A percentile compares a stretch with the other conserved stretches of the same genome.
These are phyloP conservation scores for Xylaria sp. DNA, from an alignment of 2,329 filamentous ascomycete species.

Conservation along the genomic window DNA sequence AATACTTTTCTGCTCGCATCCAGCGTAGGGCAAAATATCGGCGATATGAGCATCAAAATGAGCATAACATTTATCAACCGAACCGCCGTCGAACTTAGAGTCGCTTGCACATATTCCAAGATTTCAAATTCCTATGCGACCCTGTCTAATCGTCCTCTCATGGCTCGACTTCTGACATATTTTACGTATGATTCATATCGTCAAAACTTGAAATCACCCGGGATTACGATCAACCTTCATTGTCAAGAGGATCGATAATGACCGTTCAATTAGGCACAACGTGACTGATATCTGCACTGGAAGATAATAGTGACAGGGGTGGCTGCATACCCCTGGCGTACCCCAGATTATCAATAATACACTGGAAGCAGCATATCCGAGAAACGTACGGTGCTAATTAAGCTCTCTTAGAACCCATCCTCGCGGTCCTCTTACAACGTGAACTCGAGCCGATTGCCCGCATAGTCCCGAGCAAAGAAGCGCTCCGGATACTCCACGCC, in stretches of 20 bases:
- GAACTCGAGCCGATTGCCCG: conserved; percentile 65
- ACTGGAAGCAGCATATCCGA: background rate
- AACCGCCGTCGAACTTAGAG: background rate
- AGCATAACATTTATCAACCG: background rate
- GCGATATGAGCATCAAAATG: too few species aligned
- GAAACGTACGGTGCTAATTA: background rate
- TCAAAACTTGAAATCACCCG: background rate
- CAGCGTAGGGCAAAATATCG: background rate
- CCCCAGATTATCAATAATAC: conserved; percentile 40
- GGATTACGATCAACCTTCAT: background rate
- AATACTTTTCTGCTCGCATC: background rate
- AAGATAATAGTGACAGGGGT: background rate
- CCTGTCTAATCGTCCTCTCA: background rate
- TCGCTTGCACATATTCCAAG: background rate
- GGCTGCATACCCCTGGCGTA: too few species aligned
- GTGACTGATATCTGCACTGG: too few species aligned
- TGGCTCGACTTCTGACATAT: background rate
- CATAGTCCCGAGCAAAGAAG: conserved; percentile 70
- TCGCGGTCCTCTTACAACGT: conserved; percentile 51
- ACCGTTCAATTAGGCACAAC: background rate
- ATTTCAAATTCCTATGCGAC: background rate
- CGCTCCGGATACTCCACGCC: conserved; percentile 68
- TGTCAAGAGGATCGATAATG: background rate
- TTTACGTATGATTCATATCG: background rate
- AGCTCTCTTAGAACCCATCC: background rate